Base-by-base conservation (phyloP, 352 stramenopile species). In the Phytophthora pini region DNA sequence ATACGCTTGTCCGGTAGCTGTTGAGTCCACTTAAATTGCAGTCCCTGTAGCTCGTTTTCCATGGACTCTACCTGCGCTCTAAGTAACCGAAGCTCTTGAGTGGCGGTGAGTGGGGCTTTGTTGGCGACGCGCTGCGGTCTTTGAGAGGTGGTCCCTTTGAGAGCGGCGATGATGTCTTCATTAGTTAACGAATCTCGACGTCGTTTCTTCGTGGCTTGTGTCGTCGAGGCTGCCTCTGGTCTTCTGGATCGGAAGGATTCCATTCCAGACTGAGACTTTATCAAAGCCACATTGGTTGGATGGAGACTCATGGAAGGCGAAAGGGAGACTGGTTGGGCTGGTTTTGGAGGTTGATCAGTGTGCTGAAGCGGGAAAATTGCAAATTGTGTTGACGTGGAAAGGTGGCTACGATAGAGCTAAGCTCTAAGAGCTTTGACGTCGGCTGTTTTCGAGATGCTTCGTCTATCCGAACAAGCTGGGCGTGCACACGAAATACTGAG, bases 31-130 rank as follows among this genome's bases (percentile, higher is more conserved):
- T 68, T 68, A 22, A 27, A 26, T 11, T 63, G 38, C 11, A 80
- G 27, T 1, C n/a, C 45, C n/a, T 53, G 32, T 0, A 80, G 60
- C 7, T 80, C 46, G 5, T 77, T 41, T 36, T 77, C 72, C 68
- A 80, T 76, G 4, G 50, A 38, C 2, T 59, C 64, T 10, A 77
- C 68, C 65, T 77, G 64, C 5, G 53, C 45, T 27, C 68, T 11
- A 4, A 80, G 34, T 4, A 58, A 22, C 1, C 68, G 68, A 51
- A 80, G 56, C 24, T 80, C 68, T 10, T 80, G 65, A 11, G 68
- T 72, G 12, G 62, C 48, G 5, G 17, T 69, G 27, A 65, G 40
- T 12, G 52, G 38, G 3, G 44, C 29, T 52, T 61, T 65, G 57
- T 61, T 68, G 5, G 61, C 31, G 15, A 49, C 38, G 5, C 61